Conservation (phyloP, 2,329 filamentous ascomycete genomes). For the Claviceps citrina region DNA sequence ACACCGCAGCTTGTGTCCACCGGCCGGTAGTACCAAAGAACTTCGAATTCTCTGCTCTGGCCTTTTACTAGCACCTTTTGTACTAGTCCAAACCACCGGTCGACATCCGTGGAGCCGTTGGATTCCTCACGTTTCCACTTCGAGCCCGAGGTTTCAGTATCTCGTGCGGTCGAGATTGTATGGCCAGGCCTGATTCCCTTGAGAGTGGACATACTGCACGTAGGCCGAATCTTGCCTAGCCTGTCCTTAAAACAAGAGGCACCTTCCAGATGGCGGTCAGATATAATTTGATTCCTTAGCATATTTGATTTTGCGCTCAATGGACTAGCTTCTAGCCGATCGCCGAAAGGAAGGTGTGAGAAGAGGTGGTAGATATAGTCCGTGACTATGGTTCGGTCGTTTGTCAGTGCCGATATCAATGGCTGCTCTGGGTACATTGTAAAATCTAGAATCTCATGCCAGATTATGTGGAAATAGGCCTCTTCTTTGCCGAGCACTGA, state of each 20-base stretch:
- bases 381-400: constrained; percentile 47
- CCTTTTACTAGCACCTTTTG: constrained; percentile 32
- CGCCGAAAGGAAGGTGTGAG: constrained; percentile 42
- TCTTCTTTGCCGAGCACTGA: constrained; percentile 26
- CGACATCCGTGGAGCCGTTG: constrained; percentile 25
- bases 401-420: background rate
- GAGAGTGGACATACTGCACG: background rate
- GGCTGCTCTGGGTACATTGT: constrained; percentile 17
- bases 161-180: constrained; percentile 32
- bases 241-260: background rate
- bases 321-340: constrained; percentile 28
- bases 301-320: constrained; percentile 14
- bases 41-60: constrained; percentile 35
- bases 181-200: constrained; percentile 27
- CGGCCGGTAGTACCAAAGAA: constrained; percentile 61
- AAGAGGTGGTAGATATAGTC: constrained; percentile 53
- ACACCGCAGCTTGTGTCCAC: constrained; percentile 53
- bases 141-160: constrained; percentile 31
- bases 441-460: constrained; percentile 33
- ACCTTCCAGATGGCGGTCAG: constrained; percentile 15
- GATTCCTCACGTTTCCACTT: constrained; percentile 39
- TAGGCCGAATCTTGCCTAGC: background rate
- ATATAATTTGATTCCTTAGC: constrained; percentile 16
- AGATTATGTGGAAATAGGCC: constrained; percentile 29
- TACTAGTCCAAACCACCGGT: constrained; percentile 58